Base-by-base conservation (phyloP, 345 rosid genomes). In the Brassica carinata region DNA sequence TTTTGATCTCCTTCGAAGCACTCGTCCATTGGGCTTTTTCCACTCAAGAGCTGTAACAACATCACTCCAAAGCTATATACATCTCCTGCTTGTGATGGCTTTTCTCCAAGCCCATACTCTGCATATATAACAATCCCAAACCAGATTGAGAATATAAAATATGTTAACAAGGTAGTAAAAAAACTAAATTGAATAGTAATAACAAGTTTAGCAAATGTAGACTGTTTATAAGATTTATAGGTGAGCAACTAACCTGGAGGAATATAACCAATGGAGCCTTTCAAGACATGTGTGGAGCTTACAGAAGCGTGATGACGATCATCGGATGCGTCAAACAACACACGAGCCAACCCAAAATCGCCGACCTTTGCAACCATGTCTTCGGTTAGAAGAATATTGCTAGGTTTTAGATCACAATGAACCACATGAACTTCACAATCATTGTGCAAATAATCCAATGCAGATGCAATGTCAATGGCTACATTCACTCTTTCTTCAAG, bases 331-430 rank as follows among this genome's bases (percentile, higher is more conserved):
- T 80, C 5, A 43, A 79, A 72, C 26, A 79, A 65, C 61, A 79
- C 77, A 57, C 82, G 77, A 72, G 91, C 91, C 67, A 89, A 38
- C 19, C 91, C 89, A 10, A 88, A 88, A 66, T 90, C 93, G 3
- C 88, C 89, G 0, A 90, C 85, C 45, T 85, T 85, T 11, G 93
- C 88, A 70, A 82, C 83, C 90, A 88, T 85, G 19, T 89, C 84
- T 51, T 76, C 69, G 13, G 72, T 82, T 8, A 89, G 51, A 67
- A 89, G 85, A 1, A 79, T 79, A 72, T 78, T 79, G 73, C 82
- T 72, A 38, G 77, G 77, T 18, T 79, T 78, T 1, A 79, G 73
- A 73, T 90, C 91, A 77, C 93, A 87, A 81, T 90, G 93, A n/a
- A 86, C 86, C 40, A 89, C 84, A 14, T 85, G 85, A 67, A 73